Evolutionary conservation across 257 asterid genomes (phyloP).

Genomic region (Capsicum rhomboideum): DNA sequence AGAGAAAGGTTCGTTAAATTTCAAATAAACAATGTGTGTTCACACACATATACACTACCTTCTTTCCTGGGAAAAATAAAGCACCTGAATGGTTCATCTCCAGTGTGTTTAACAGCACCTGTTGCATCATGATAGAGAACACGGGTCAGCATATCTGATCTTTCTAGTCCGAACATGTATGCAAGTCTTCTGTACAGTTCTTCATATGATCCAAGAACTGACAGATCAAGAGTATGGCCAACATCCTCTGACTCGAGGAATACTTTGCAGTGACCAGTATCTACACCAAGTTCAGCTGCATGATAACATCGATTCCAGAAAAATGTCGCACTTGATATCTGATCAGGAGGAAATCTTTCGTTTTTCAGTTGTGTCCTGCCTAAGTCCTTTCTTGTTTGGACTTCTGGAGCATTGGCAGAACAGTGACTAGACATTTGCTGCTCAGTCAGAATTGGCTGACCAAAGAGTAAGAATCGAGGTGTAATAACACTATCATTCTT

Average conservation of each 20-base stretch:
- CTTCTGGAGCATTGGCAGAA: slow-evolving; percentile 19
- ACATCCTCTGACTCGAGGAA: slow-evolving; percentile 85
- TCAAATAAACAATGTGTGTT: not conserved
- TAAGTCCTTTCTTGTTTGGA: not conserved
- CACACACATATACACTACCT: not conserved
- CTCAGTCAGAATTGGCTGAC: slow-evolving; percentile 95
- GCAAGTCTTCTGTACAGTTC: slow-evolving; percentile 60
- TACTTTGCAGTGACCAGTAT: slow-evolving; percentile 83
- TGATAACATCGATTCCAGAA: slow-evolving; percentile 34
- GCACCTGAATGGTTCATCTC: slow-evolving; percentile 81
- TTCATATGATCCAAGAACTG: slow-evolving; percentile 70
- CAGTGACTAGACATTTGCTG: slow-evolving; percentile 64
- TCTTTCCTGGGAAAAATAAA: not conserved
- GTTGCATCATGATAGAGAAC: slow-evolving; percentile 53
- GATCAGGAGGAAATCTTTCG: slow-evolving; percentile 16
- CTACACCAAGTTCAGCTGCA: slow-evolving; percentile 42
- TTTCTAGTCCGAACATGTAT: slow-evolving; percentile 63
- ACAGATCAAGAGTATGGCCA: slow-evolving; percentile 70
- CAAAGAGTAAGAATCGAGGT: slow-evolving; percentile 75
- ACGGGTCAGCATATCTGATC: slow-evolving; percentile 43
- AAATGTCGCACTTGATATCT: slow-evolving; percentile 20
- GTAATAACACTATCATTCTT: slow-evolving; percentile 27
- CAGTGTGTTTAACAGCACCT: slow-evolving; percentile 57
- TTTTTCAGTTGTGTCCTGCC: not conserved
- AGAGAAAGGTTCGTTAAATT: not conserved